phyloP scores from a whole-genome alignment of 2,329 filamentous ascomycete species.

The Fusarium pseudoanthophilum region DNA sequence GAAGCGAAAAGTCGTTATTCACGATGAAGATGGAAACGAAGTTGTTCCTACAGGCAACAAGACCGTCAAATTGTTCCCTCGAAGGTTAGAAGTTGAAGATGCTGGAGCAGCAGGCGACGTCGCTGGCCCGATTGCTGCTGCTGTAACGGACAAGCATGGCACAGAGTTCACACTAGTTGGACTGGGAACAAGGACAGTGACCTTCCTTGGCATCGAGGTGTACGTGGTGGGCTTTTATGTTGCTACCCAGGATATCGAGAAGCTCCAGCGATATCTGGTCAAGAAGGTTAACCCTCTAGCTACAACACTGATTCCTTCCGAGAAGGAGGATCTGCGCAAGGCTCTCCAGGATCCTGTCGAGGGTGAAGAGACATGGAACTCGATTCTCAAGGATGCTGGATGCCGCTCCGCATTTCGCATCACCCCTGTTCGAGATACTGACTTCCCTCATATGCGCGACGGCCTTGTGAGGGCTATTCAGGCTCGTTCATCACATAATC shows the following conservation, averaged over 20 bases:
- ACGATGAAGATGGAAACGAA: slow-evolving; percentile 76
- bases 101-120: slow-evolving; percentile 46
- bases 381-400: slow-evolving; percentile 71
- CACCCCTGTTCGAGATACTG: slow-evolving; percentile 90
- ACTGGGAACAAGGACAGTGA: slow-evolving; percentile 87
- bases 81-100: slow-evolving; percentile 71
- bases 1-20: slow-evolving; percentile 68
- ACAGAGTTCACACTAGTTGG: slow-evolving; percentile 89
- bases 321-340: slow-evolving; percentile 78
- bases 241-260: slow-evolving; percentile 81
- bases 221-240: slow-evolving; percentile 96
- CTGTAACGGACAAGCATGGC: slow-evolving; percentile 54
- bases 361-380: slow-evolving; percentile 79
- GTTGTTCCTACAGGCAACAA: slow-evolving; percentile 84
- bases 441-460: slow-evolving; percentile 92
- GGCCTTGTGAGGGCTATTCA: slow-evolving; percentile 90
- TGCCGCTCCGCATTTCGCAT: slow-evolving; percentile 85
- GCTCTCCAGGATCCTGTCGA: slow-evolving; percentile 75
- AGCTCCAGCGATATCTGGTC: slow-evolving; percentile 81
- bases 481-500: slow-evolving; percentile 70
- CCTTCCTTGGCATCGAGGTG: slow-evolving; percentile 88
- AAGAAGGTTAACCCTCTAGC: slow-evolving; percentile 80
- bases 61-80: slow-evolving; percentile 82
- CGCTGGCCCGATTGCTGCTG: slow-evolving; percentile 51
- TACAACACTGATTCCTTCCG: slow-evolving; percentile 82